Evolutionary conservation across 192 early-diverging fungal species (phyloP).

Genomic region (Umbelopsis vinacea): DNA sequence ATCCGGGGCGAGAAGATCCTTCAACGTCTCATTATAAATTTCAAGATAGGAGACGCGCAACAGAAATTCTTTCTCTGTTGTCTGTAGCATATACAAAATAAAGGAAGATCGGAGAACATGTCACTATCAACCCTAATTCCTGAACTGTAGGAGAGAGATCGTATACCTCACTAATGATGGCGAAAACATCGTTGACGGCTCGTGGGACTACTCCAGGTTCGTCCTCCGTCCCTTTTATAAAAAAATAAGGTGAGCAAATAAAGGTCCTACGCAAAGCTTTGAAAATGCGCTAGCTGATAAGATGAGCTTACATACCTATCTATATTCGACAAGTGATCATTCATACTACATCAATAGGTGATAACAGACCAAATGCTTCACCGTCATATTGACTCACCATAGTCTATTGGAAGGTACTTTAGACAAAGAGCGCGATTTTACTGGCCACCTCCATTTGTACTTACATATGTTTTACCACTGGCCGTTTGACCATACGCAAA

Average conservation of each 20-base stretch:
- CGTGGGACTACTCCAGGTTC: constrained; percentile 81
- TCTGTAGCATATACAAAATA: constrained; percentile 39
- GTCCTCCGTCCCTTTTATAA: constrained; percentile 57
- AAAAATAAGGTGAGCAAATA: neutral
- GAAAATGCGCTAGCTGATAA: neutral
- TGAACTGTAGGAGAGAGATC: neutral
- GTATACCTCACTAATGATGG: constrained; percentile 65
- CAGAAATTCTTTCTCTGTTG: constrained; percentile 77
- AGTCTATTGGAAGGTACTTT: neutral
- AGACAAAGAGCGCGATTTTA: neutral
- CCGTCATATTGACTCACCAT: neutral
- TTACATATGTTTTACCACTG: constrained; percentile 88
- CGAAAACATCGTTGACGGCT: constrained; percentile 78
- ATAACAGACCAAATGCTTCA: neutral
- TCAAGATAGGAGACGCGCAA: constrained; percentile 97
- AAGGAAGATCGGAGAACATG: neutral
- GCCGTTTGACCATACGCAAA: constrained; percentile 99
- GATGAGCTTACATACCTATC: neutral
- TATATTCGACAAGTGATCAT: neutral
- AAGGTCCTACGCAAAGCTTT: neutral
- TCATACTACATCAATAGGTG: neutral
- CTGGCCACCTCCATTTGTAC: neutral
- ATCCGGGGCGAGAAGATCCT: constrained; percentile 86
- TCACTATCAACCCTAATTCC: neutral
- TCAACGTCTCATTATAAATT: constrained; percentile 95